Conservation (phyloP, 495 filamentous ascomycete species). For the Bacidia gigantensis region DNA sequence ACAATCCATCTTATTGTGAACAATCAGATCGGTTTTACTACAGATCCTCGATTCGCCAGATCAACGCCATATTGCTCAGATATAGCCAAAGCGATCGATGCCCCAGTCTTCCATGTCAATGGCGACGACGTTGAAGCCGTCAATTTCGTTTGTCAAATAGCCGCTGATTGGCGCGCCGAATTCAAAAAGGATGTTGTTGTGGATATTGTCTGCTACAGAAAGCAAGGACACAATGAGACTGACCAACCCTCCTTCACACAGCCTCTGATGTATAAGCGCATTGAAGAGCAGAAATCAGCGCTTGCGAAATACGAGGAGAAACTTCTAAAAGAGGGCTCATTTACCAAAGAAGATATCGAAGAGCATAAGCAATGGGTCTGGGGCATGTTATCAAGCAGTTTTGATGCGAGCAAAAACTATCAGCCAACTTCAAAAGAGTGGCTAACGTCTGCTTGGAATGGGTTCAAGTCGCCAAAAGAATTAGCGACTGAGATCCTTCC, state of each 20-base stretch:
- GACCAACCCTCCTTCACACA: conserved; percentile 99
- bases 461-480: conserved; percentile 97
- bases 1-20: conserved; percentile 96
- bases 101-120: conserved; percentile 97
- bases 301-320: conserved; percentile 80
- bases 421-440: conserved; percentile 93
- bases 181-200: conserved; percentile 97
- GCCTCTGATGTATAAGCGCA: conserved; percentile 97
- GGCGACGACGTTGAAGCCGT: conserved; percentile 95
- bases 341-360: conserved; percentile 94
- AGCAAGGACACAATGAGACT: conserved; percentile 98
- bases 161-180: conserved; percentile 92
- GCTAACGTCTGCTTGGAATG: conserved; percentile 97
- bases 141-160: conserved; percentile 94
- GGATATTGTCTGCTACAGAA: conserved; percentile 97
- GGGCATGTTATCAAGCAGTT: conserved; percentile 96
- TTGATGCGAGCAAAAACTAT: conserved; percentile 92
- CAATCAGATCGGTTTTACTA: conserved; percentile 99
- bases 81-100: conserved; percentile 96
- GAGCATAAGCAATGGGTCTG: conserved; percentile 99
- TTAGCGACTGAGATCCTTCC: conserved; percentile 87
- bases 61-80: conserved; percentile 98
- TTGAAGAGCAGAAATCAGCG: conserved; percentile 61
- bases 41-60: conserved; percentile 92
- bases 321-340: conserved; percentile 78